These are phyloP conservation scores for Niveomyces coronatus DNA, from an alignment of 2,329 filamentous ascomycete species.

Conservation along the genomic window DNA sequence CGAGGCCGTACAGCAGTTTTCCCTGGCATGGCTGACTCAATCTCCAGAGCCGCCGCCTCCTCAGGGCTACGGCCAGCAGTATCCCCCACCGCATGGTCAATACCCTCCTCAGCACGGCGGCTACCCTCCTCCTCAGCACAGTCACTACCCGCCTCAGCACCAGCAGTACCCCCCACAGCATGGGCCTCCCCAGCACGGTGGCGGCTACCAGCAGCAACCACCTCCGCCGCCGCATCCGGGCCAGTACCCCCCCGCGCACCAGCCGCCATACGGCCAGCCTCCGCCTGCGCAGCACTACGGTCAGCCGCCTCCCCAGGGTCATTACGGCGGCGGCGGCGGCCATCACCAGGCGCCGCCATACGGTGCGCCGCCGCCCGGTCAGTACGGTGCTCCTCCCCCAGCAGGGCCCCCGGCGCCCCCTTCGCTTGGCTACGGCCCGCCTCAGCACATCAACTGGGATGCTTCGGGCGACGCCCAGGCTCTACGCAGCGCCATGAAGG, in stretches of 20 bases:
- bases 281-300: slow-evolving; percentile 18
- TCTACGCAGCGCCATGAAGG: slow-evolving; percentile 80
- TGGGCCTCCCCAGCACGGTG: too few species aligned
- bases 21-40: too few species aligned
- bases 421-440: slow-evolving; percentile 64
- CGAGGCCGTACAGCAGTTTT: too few species aligned
- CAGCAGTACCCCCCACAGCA: slow-evolving; percentile 25
- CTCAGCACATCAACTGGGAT: slow-evolving; percentile 60
- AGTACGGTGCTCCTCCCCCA: slow-evolving; percentile 32
- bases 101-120: slow-evolving; percentile 26
- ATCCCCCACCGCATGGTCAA: slow-evolving; percentile 21
- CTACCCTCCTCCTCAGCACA: slow-evolving; percentile 17
- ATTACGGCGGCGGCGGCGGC: slow-evolving; percentile 14
- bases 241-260: slow-evolving; percentile 19
- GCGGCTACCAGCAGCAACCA: slow-evolving; percentile 19
- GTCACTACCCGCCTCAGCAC: slow-evolving; percentile 22
- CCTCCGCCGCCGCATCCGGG: slow-evolving; percentile 13
- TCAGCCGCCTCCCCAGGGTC: slow-evolving; percentile 18
- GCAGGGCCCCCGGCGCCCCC: slow-evolving; percentile 47
- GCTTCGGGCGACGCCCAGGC: slow-evolving; percentile 58
- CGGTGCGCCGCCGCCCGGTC: slow-evolving; percentile 20
- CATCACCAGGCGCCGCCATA: slow-evolving; percentile 11
- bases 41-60: slow-evolving; percentile 21
- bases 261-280: slow-evolving; percentile 16
- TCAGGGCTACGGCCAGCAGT: slow-evolving; percentile 31